Base-by-base conservation (phyloP, 176 grass and related monocot species). In the Cenchrus fungigraminus region DNA sequence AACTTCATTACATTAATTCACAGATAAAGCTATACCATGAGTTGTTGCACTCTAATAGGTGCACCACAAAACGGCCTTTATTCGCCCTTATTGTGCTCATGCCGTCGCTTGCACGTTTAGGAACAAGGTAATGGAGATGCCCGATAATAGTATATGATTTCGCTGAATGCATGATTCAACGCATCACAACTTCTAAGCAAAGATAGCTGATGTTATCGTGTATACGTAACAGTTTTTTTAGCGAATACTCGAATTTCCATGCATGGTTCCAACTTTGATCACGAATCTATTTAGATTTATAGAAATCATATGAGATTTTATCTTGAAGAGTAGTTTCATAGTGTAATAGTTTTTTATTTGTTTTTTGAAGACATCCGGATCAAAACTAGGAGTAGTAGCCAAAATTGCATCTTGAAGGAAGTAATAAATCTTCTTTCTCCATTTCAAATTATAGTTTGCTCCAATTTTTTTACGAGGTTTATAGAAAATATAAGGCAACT, bases 61-160 rank as follows among this genome's bases (percentile, higher is more conserved):
- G 37, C 9, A 40, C 34, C 34, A 68, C 19, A 19, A 40, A 42
- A 68, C 7, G 34, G 14, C 7, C 7, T 13, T 15, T 54, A 54
- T 54, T 54, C 43, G 3, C 40, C 43, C 1, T 14, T 68, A 44
- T 1, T 31, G n/a, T 64, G 40, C 8, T 78, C n/a, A 64, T 64
- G 58, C 13, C 58, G n/a, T 78, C 58, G 58, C 42, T 78, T 64
- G 76, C 57, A 78, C 42, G 58, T 64, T 29, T 47, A 62, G 32
- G 12, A 78, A 43, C 20, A 12, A 60, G 34, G 19, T 61, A 63
- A 63, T 5, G n/a, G 12, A 17, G 42, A 64, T 64, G n/a, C 63
- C 45, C 40, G 44, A 19, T 10, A 20, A 49, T 44, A 71, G 22
- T 69, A 8, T 8, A 50, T 49, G 12, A 45, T 77, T n/a, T 11